phyloP scores from a whole-genome alignment of 2,329 filamentous ascomycete species.

The Rutstroemia sp. region DNA sequence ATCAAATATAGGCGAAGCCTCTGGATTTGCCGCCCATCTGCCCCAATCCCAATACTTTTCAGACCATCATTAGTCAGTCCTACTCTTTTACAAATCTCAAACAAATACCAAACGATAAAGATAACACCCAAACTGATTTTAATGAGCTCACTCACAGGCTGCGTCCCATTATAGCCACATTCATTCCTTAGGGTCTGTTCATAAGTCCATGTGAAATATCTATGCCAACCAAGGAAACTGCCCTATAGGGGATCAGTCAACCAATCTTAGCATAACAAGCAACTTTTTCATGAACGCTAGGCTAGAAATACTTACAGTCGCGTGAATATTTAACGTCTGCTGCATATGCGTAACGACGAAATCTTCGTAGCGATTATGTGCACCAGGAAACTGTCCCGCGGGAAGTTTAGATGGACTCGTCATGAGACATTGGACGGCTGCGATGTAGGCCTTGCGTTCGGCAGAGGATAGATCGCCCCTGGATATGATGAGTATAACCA shows the following conservation, averaged over 20 bases:
- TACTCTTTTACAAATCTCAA: constrained; percentile 32
- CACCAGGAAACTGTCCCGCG: constrained; percentile 26
- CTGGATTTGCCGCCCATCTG: constrained; percentile 37
- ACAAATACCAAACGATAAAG: constrained; percentile 16
- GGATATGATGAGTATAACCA: background rate
- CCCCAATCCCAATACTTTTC: constrained; percentile 39
- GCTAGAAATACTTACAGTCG: constrained; percentile 22
- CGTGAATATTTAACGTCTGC: constrained; percentile 22
- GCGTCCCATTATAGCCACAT: constrained; percentile 36
- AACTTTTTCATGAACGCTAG: background rate
- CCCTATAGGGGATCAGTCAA: constrained; percentile 10
- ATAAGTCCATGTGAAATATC: constrained; percentile 35
- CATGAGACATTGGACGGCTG: constrained; percentile 32
- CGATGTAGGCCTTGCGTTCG: constrained; percentile 27
- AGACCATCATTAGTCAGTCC: constrained; percentile 14
- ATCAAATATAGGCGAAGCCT: constrained; percentile 46
- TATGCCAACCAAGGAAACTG: constrained; percentile 37
- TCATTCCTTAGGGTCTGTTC: constrained; percentile 35
- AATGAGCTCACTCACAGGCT: constrained; percentile 24
- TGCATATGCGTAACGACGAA: constrained; percentile 31
- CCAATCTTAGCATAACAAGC: background rate
- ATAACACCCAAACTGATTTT: no score
- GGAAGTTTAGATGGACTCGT: constrained; percentile 27
- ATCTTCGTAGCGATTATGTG: constrained; percentile 33
- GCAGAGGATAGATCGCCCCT: constrained; percentile 13